phyloP scores from a whole-genome alignment of 306 rosid species.

The Geum urbanum region DNA sequence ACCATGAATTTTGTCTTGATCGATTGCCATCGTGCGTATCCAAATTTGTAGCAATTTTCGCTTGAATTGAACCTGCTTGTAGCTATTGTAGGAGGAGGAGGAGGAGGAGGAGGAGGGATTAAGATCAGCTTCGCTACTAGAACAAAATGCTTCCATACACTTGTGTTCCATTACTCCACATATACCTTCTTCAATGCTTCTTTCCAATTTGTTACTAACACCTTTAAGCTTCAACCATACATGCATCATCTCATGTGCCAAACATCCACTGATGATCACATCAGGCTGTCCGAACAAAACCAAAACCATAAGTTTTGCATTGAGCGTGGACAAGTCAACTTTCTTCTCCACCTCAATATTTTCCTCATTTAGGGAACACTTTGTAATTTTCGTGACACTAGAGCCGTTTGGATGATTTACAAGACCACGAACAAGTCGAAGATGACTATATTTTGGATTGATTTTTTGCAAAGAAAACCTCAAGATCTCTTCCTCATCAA shows the following conservation, averaged over 20 bases:
- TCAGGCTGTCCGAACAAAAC: not conserved
- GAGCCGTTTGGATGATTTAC: not conserved
- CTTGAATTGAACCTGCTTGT: not conserved
- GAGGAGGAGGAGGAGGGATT: too few relatives aligned
- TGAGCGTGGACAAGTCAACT: too few relatives aligned
- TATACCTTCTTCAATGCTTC: not conserved
- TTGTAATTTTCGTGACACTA: not conserved
- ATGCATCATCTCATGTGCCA: conserved; percentile 5
- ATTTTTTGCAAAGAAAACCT: too few relatives aligned
- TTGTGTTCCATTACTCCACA: not conserved
- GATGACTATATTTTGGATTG: not conserved
- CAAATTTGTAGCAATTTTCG: not conserved
- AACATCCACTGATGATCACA: not conserved
- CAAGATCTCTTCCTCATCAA: not conserved
- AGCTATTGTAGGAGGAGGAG: too few relatives aligned
- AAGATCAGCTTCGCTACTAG: not conserved
- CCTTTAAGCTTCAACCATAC: not conserved
- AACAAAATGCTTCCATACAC: not conserved
- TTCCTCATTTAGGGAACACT: not conserved
- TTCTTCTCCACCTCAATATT: not conserved
- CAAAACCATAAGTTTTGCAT: not conserved
- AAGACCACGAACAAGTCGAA: too few relatives aligned
- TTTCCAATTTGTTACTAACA: not conserved
- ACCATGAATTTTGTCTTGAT: not conserved
- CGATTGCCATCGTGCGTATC: too few relatives aligned